phyloP scores from a whole-genome alignment of 148 eudicot species.

The Cornus suecica region DNA sequence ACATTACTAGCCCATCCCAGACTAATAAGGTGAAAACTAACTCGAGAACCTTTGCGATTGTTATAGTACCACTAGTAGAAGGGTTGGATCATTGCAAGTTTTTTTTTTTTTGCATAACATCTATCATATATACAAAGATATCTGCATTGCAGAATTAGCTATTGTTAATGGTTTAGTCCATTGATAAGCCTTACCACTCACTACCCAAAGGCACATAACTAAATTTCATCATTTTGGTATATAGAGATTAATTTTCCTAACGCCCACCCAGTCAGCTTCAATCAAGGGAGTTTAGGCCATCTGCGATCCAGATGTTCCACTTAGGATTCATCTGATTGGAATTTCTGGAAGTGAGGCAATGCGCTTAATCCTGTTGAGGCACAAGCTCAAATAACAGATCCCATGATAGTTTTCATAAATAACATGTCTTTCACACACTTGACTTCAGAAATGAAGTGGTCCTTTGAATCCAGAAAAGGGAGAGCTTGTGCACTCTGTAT shows the following conservation, averaged over 20 bases:
- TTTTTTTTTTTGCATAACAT: background rate
- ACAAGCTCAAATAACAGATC: background rate
- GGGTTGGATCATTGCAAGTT: background rate
- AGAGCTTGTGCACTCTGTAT: too few species aligned
- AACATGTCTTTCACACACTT: background rate
- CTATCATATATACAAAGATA: background rate
- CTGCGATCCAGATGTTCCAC: background rate
- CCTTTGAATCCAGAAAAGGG: background rate
- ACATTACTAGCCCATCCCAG: conserved; percentile 43
- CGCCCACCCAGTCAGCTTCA: too few species aligned
- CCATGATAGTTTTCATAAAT: background rate
- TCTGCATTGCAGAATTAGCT: background rate
- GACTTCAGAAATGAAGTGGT: background rate
- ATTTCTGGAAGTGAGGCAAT: background rate
- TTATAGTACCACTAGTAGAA: background rate
- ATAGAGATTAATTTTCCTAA: background rate
- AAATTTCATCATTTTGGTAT: too few species aligned
- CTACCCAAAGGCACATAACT: background rate
- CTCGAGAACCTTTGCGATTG: background rate
- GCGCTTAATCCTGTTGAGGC: too few species aligned
- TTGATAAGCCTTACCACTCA: background rate
- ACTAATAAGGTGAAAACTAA: conserved; percentile 29
- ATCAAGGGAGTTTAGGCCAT: background rate
- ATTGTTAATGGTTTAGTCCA: background rate
- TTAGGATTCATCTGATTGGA: conserved; percentile 11